These are phyloP conservation scores for Mycena galopus DNA, from an alignment of 768 basidiomycete genomes.

Conservation along the genomic window DNA sequence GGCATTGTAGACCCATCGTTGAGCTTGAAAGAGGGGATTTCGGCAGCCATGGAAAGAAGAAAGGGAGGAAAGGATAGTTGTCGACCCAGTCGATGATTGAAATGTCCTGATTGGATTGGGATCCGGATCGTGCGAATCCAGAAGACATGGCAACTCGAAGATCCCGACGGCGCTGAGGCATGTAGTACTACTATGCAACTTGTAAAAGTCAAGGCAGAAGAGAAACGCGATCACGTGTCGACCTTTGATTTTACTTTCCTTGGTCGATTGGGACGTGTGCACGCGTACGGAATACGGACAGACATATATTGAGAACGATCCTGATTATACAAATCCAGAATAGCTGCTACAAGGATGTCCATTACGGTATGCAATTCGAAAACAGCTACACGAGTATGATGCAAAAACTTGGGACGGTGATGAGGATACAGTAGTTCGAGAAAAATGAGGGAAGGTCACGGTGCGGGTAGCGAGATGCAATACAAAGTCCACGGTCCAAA, in stretches of 20 bases:
- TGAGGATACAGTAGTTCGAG: conserved; percentile 20
- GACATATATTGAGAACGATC: conserved; percentile 13
- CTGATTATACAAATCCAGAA: conserved; percentile 20
- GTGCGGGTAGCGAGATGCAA: conserved; percentile 7
- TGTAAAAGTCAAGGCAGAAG: too few relatives aligned
- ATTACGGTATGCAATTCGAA: neutral
- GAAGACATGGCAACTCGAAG: neutral
- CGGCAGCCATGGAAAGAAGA: conserved; percentile 44
- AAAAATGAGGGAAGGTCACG: neutral
- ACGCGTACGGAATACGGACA: neutral
- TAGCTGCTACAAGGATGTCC: conserved; percentile 8
- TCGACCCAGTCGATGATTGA: too few relatives aligned
- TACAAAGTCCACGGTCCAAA: conserved; percentile 18
- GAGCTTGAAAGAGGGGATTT: conserved; percentile 40
- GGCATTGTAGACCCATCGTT: conserved; percentile 49
- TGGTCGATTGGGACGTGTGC: too few relatives aligned
- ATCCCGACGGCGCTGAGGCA: too few relatives aligned
- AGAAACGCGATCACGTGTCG: conserved; percentile 20
- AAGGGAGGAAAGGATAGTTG: too few relatives aligned
- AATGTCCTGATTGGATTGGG: too few relatives aligned
- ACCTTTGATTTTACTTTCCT: too few relatives aligned
- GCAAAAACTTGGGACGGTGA: neutral
- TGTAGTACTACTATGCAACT: too few relatives aligned
- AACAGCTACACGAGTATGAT: conserved; percentile 18
- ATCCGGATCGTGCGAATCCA: conserved; percentile 3